A percentile compares a stretch with the other conserved stretches of the same genome.
Conservation (phyloP, 2,329 filamentous ascomycete species). For the Hypoxylon sp. region DNA sequence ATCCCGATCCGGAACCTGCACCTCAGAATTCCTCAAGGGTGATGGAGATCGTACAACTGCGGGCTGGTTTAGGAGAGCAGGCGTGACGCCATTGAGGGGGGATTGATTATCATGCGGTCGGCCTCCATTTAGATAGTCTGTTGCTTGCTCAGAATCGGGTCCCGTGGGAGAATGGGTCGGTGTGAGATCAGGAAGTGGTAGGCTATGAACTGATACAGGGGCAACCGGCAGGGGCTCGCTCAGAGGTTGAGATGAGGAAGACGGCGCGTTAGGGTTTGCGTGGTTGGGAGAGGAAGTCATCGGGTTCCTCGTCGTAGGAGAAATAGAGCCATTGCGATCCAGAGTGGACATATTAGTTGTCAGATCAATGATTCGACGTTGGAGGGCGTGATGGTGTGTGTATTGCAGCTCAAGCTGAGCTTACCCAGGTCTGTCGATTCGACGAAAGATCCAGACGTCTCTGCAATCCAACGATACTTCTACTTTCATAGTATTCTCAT, state of each 20-base stretch:
- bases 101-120: slow-evolving; percentile 54
- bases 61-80: slow-evolving; percentile 39
- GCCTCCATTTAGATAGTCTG: slow-evolving; percentile 59
- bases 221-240: slow-evolving; percentile 48
- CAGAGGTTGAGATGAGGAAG: slow-evolving; percentile 46
- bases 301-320: slow-evolving; percentile 55
- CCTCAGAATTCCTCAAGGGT: slow-evolving; percentile 38
- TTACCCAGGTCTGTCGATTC: slow-evolving; percentile 17
- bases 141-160: slow-evolving; percentile 46
- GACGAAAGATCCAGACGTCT: slow-evolving; percentile 25
- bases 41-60: slow-evolving; percentile 44
- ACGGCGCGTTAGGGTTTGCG: slow-evolving; percentile 45
- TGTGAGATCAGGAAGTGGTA: slow-evolving; percentile 47
- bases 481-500: slow-evolving; percentile 30
- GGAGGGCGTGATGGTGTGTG: slow-evolving; percentile 10
- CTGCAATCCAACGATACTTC: slow-evolving; percentile 20
- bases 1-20: slow-evolving; percentile 39
- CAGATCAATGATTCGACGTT: slow-evolving; percentile 3
- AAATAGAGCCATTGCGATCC: slow-evolving; percentile 54
- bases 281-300: slow-evolving; percentile 47
- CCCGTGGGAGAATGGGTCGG: slow-evolving; percentile 42
- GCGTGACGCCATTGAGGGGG: slow-evolving; percentile 41
- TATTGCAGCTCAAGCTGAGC: slow-evolving; percentile 23
- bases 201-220: slow-evolving; percentile 39
- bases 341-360: slow-evolving; percentile 46